Evolutionary conservation across 495 filamentous ascomycete species (phyloP), one percentile per base, ranked within the genome.

Genomic region (Penicillium taxi): DNA sequence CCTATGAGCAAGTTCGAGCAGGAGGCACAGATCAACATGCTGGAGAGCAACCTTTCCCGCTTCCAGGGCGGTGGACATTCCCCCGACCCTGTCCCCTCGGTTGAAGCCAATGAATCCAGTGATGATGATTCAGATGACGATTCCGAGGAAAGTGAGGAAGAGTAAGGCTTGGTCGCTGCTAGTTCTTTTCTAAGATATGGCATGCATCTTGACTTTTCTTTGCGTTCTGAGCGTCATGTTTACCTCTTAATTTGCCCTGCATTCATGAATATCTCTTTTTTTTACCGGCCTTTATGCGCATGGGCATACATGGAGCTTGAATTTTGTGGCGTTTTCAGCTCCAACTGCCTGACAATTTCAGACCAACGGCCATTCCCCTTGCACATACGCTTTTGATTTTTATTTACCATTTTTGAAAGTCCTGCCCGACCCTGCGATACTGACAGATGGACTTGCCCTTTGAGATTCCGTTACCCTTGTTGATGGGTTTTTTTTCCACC

Each of bases 1-100:
- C 91, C 91, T 0, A 98, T 96, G 91, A 90, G 82, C 67, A 90
- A 88, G 59, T 69, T 64, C 14, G 90, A 98, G 62, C 91, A 98
- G 61, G 88, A 96, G 54, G 77, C 80, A 6, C 82, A 81, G 47
- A 94, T 98, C 54, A 74, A 78, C 35, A 74, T 84, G 59, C 76
- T 98, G 12, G 72, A 81, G 55, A 75, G 64, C 47, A 70, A 66
- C 26, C 53, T 73, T 5, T 68, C 64, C 15, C 63, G 66, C 11
- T 74, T 74, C 55, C 53, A 66, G 37, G 66, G 60, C 32, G 52
- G 52, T 21, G 55, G 53, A n/a, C 55, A 45, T 25, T 67, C 63
- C 3, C 63, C 66, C 1, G 61, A 63, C 12, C 61, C 67, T 19
- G 48, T 65, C 23, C 59, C 51, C 44, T 72, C 60, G 11, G 59